Base-by-base conservation (phyloP, 768 basidiomycete genomes). In the Pleurotus platypus region DNA sequence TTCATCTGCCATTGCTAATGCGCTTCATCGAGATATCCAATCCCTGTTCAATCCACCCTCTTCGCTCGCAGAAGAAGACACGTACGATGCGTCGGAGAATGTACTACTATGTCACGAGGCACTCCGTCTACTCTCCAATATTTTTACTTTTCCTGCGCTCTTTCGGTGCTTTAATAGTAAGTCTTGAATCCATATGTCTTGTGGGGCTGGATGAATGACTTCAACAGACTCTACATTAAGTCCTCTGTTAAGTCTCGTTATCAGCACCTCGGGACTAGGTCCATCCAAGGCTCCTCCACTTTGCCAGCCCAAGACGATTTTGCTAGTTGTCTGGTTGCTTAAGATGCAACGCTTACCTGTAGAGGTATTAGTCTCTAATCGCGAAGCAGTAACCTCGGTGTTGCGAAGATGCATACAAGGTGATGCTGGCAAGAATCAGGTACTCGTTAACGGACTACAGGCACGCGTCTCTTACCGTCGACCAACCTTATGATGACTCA, bases 81-180 rank as follows among this genome's bases (percentile, higher is more conserved):
- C 56, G 13, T n/a, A 55, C 48, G 57, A 67, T 51, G 72, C 76
- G 16, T 68, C 70, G 45, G 75, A 82, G 58, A 60, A 75, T 15
- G 74, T 76, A 8, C 66, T 66, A 2, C 63, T 88, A n/a, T 83
- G 78, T 58, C 79, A 82, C 26, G 69, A 78, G 58, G 80, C 84
- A 3, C 70, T 89, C 26, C 75, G 77, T 59, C 66, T 81, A 48
- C 60, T 82, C 40, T 77, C 82, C 4, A 74, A 75, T 50, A 70
- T 88, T 55, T 76, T 86, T 61, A 70, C 70, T n/a, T 77, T 80
- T 58, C 72, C 72, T 15, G 61, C 69, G 16, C 60, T 87, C 57
- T 71, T 75, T 68, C 62, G 69, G 11, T 63, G 75, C 46, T 83
- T 88, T 62, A 57, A 77, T 12, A 67, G 87, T 89, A 62, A 40